Evolutionary conservation across 169 alveolate species (phyloP).

Genomic region (Plasmodium fragile): DNA sequence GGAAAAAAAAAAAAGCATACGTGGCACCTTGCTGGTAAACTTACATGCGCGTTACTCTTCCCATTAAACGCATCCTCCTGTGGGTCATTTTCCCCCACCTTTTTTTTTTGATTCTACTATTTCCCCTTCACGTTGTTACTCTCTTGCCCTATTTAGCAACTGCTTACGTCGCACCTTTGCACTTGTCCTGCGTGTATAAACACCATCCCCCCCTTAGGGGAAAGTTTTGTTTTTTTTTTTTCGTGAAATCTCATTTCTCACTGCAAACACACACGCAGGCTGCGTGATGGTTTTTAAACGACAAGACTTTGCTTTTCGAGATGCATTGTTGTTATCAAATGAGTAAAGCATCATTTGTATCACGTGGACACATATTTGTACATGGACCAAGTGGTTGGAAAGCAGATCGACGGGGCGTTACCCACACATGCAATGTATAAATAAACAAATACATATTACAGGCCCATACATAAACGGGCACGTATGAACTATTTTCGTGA

Average conservation of each 20-base stretch:
- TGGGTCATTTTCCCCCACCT: neutral
- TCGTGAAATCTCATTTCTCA: neutral
- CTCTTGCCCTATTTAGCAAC: constrained; percentile 6
- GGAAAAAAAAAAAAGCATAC: neutral
- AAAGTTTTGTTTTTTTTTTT: neutral
- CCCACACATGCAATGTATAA: neutral
- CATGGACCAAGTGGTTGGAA: neutral
- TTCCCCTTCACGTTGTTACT: neutral
- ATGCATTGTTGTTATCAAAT: neutral
- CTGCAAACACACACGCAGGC: neutral
- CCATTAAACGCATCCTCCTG: neutral
- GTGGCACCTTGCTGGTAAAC: neutral
- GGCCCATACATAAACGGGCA: neutral
- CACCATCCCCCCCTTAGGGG: neutral
- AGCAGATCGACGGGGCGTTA: neutral
- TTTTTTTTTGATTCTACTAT: neutral
- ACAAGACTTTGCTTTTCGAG: constrained; percentile 4
- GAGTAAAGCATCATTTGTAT: neutral
- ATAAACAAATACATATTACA: neutral
- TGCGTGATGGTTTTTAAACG: neutral
- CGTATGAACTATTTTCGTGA: neutral
- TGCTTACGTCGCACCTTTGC: neutral
- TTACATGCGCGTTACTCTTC: neutral
- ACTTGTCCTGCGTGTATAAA: neutral
- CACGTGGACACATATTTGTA: neutral